phyloP scores from a whole-genome alignment of 2,329 filamentous ascomycete genomes.

The Xylaria sp. region DNA sequence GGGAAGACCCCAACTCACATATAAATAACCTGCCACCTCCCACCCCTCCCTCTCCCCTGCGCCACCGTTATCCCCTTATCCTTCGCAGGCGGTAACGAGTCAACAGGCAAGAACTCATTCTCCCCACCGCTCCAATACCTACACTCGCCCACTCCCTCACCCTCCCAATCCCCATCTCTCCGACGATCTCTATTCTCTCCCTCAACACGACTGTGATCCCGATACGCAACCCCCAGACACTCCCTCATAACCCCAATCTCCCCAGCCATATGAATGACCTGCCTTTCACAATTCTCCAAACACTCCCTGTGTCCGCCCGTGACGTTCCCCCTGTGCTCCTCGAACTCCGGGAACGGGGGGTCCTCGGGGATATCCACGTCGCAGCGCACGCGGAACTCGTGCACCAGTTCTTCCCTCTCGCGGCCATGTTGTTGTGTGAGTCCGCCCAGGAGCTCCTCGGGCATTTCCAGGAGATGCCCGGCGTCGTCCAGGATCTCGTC shows the following conservation, averaged over 20 bases:
- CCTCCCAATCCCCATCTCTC: no score
- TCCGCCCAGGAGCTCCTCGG: neutral
- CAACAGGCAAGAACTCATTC: constrained; percentile 39
- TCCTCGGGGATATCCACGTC: constrained; percentile 31
- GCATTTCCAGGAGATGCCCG: constrained; percentile 4
- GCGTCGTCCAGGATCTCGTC: neutral
- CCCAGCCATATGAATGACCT: constrained; percentile 34
- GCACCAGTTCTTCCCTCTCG: constrained; percentile 33
- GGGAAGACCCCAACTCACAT: constrained; percentile 22
- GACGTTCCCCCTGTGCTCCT: constrained; percentile 10
- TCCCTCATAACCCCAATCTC: constrained; percentile 28
- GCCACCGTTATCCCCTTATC: neutral
- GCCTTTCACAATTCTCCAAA: constrained; percentile 42
- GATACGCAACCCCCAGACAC: constrained; percentile 43
- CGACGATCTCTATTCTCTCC: no score
- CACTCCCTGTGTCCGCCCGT: constrained; percentile 32
- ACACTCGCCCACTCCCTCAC: constrained; percentile 24
- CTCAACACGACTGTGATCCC: no score
- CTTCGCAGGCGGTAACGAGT: constrained; percentile 23
- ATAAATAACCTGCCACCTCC: constrained; percentile 34
- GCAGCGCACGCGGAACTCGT: constrained; percentile 44
- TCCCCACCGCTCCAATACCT: constrained; percentile 27
- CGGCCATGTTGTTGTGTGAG: neutral
- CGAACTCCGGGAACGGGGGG: constrained; percentile 18
- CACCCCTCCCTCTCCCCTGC: neutral